Conservation (phyloP, 108 stramenopile genomes). For the Nitzschia sp. region DNA sequence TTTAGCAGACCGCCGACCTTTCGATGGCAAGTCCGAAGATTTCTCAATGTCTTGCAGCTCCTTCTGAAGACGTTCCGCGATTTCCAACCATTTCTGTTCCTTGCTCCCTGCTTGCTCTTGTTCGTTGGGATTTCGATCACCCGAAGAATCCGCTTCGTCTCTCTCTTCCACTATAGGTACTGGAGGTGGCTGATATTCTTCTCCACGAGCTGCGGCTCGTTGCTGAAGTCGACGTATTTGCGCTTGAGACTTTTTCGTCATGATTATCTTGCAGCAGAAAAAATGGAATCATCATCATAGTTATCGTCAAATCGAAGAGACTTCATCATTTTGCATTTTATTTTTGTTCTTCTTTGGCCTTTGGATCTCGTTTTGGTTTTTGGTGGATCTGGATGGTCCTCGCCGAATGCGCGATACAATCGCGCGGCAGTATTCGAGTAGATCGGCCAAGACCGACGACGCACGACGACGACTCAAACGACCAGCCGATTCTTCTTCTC, state of each 20-base stretch:
- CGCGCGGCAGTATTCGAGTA: too few relatives aligned
- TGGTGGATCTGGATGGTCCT: too few relatives aligned
- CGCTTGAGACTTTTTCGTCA: slow-evolving; percentile 60
- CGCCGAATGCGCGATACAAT: too few relatives aligned
- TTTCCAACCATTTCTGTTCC: slow-evolving; percentile 4
- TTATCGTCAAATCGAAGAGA: too few relatives aligned
- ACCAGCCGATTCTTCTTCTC: too few relatives aligned
- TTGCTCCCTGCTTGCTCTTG: slow-evolving; percentile 1
- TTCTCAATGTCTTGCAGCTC: slow-evolving; percentile 48
- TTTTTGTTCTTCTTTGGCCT: too few relatives aligned
- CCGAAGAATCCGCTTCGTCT: slow-evolving; percentile 26
- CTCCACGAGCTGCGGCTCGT: slow-evolving; percentile 72
- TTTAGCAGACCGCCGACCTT: slow-evolving; percentile 74
- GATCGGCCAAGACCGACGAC: too few relatives aligned
- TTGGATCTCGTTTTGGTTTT: too few relatives aligned
- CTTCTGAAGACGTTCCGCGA: slow-evolving; percentile 34
- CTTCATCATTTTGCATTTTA: too few relatives aligned
- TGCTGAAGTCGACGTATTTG: slow-evolving; percentile 74
- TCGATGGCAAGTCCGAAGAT: slow-evolving; percentile 49
- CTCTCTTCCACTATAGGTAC: slow-evolving; percentile 14
- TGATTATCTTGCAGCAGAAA: too few relatives aligned
- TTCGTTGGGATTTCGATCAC: neutral
- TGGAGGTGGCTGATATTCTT: slow-evolving; percentile 43
- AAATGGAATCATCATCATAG: too few relatives aligned
- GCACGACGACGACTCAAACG: too few relatives aligned